A percentile compares a stretch with the other conserved stretches of the same genome.
These are phyloP conservation scores for Epicoccum nigrum DNA, from an alignment of 2,329 filamentous ascomycete genomes.

Conservation along the genomic window DNA sequence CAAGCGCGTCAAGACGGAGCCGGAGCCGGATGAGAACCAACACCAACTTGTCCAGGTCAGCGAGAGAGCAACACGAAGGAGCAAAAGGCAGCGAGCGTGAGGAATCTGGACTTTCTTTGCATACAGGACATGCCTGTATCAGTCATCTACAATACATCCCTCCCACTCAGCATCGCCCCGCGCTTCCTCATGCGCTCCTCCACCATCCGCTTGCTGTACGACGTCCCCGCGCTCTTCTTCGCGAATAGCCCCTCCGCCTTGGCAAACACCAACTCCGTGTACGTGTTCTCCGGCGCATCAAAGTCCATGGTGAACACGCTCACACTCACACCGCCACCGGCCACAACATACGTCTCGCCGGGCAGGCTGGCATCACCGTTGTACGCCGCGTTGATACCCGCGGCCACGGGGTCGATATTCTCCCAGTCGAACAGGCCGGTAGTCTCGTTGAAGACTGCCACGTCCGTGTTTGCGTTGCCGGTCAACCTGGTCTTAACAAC, in stretches of 20 bases:
- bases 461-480: slow-evolving; percentile 56
- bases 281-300: slow-evolving; percentile 50
- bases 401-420: slow-evolving; percentile 55
- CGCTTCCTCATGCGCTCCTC: slow-evolving; percentile 27
- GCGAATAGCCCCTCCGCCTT: slow-evolving; percentile 24
- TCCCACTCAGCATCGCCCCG: slow-evolving; percentile 18
- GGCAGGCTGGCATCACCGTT: slow-evolving; percentile 60
- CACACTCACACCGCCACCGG: slow-evolving; percentile 52
- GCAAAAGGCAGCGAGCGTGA: slow-evolving; percentile 10
- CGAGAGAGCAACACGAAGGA: slow-evolving; percentile 32
- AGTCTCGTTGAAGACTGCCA: slow-evolving; percentile 53
- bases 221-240: slow-evolving; percentile 9
- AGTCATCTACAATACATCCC: slow-evolving; percentile 6
- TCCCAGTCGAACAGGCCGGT: slow-evolving; percentile 57
- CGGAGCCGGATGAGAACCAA: slow-evolving; percentile 50
- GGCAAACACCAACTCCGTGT: slow-evolving; percentile 29
- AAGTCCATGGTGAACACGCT: slow-evolving; percentile 60
- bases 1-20: slow-evolving; percentile 46
- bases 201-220: slow-evolving; percentile 28
- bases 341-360: slow-evolving; percentile 58
- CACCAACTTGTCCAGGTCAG: slow-evolving; percentile 48
- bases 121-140: too few species aligned
- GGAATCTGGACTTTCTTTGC: too few species aligned
- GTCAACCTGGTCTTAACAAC: slow-evolving; percentile 58
- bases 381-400: slow-evolving; percentile 58